A percentile compares a stretch with the other conserved stretches of the same genome.
Conservation (phyloP, 768 basidiomycete genomes). For the Suillus bovinus region DNA sequence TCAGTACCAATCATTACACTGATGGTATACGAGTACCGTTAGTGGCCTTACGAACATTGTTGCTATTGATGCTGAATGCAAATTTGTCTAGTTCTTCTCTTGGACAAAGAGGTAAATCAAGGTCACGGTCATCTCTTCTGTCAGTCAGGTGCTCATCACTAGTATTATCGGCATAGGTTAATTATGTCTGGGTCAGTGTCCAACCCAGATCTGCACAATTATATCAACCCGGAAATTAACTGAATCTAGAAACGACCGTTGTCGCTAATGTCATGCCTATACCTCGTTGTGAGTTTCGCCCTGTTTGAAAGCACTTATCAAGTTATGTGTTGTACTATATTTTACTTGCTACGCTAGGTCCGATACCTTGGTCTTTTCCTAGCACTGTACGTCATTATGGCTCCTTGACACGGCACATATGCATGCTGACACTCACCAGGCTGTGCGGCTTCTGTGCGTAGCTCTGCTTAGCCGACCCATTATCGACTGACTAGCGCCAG, state of each 20-base stretch:
- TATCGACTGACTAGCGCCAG: not conserved
- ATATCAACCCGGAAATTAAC: not conserved
- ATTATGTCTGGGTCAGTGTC: constrained; percentile 1
- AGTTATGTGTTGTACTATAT: not conserved
- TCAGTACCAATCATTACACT: not conserved
- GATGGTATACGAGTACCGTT: constrained; percentile 1
- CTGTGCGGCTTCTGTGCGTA: not conserved
- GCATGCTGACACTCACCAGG: not conserved
- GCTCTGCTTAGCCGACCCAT: not conserved
- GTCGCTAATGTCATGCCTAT: constrained; percentile 3
- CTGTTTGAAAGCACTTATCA: not conserved
- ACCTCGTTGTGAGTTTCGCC: not conserved
- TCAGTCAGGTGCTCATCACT: not conserved
- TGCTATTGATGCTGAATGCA: not conserved
- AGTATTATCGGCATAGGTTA: not conserved
- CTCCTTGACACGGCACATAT: not conserved
- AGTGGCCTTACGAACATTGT: not conserved
- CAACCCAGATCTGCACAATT: not conserved
- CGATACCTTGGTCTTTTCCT: constrained; percentile 1
- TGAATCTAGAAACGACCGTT: not conserved
- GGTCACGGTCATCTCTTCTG: not conserved
- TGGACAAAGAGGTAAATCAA: not conserved
- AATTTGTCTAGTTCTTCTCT: not conserved
- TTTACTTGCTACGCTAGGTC: not conserved
- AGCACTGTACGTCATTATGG: not conserved